A percentile compares a stretch with the other conserved stretches of the same genome.
Conservation (phyloP, 2,329 filamentous ascomycete genomes). For the Bipolaris victoriae region DNA sequence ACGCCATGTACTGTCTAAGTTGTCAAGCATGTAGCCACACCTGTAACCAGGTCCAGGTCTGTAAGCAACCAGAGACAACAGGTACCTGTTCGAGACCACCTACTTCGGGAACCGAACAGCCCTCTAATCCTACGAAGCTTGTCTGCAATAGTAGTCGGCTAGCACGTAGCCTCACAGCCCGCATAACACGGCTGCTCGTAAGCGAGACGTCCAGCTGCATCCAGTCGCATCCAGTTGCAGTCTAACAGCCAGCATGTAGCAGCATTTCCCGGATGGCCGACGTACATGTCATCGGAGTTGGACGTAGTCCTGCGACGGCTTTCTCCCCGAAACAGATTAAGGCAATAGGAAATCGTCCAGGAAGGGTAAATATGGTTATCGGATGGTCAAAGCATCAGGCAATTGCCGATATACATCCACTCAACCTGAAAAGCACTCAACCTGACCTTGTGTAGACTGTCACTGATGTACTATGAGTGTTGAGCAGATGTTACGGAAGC, state of each 20-base stretch:
- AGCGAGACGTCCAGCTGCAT: background rate
- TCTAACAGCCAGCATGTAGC: too few relatives aligned
- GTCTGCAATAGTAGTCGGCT: background rate
- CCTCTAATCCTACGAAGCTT: background rate
- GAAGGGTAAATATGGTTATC: background rate
- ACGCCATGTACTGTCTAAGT: background rate
- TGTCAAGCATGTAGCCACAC: too few relatives aligned
- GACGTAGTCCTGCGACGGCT: background rate
- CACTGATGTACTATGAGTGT: background rate
- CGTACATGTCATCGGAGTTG: too few relatives aligned
- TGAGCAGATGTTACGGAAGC: background rate
- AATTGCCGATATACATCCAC: background rate
- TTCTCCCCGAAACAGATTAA: background rate
- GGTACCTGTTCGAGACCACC: conserved; percentile 7
- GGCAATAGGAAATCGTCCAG: background rate
- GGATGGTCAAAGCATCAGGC: background rate
- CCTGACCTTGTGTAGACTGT: too few relatives aligned
- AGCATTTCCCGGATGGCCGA: too few relatives aligned
- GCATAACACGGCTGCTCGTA: background rate
- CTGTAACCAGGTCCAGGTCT: too few relatives aligned
- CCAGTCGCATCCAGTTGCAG: background rate
- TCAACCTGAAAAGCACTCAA: background rate
- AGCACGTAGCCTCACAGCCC: conserved; percentile 1
- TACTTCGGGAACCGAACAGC: conserved; percentile 4
- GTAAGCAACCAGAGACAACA: conserved; percentile 8